Conservation (phyloP, 305 asterid genomes). For the Andrographis paniculata region DNA sequence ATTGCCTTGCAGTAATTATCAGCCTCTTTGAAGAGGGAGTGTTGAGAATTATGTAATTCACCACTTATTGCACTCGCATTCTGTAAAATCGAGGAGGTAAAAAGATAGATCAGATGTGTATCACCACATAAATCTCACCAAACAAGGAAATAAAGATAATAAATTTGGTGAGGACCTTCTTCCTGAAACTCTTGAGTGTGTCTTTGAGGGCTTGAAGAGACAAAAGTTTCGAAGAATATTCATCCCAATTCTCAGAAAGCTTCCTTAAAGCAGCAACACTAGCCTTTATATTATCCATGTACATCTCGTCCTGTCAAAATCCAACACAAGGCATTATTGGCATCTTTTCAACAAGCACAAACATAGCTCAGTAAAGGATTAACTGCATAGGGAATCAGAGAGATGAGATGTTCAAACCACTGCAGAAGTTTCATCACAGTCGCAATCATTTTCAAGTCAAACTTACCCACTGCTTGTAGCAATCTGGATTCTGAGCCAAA, state of each 20-base stretch:
- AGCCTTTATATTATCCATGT: conserved; percentile 51
- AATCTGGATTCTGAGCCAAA: conserved; percentile 65
- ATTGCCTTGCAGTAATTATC: conserved; percentile 52
- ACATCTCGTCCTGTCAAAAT: conserved; percentile 47
- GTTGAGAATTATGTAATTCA: conserved; percentile 33
- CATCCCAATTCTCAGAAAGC: conserved; percentile 53
- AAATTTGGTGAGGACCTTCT: too few species aligned
- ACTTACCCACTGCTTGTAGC: conserved; percentile 81
- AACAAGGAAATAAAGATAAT: too few species aligned
- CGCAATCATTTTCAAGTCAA: too few species aligned
- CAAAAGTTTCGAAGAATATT: conserved; percentile 39
- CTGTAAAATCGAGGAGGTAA: too few species aligned
- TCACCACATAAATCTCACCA: too few species aligned
- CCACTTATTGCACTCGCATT: conserved; percentile 49
- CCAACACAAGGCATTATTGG: background rate
- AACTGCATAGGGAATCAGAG: too few species aligned
- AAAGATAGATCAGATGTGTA: too few species aligned
- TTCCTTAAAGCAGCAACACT: conserved; percentile 56
- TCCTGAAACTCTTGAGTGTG: conserved; percentile 56
- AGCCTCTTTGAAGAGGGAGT: conserved; percentile 44
- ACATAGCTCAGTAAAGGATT: background rate
- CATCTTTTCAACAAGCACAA: too few species aligned
- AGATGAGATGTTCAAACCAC: too few species aligned
- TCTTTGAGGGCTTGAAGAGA: conserved; percentile 44
- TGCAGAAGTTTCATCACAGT: too few species aligned